phyloP scores from a whole-genome alignment of 345 rosid species.

The Microthlaspi erraticum region DNA sequence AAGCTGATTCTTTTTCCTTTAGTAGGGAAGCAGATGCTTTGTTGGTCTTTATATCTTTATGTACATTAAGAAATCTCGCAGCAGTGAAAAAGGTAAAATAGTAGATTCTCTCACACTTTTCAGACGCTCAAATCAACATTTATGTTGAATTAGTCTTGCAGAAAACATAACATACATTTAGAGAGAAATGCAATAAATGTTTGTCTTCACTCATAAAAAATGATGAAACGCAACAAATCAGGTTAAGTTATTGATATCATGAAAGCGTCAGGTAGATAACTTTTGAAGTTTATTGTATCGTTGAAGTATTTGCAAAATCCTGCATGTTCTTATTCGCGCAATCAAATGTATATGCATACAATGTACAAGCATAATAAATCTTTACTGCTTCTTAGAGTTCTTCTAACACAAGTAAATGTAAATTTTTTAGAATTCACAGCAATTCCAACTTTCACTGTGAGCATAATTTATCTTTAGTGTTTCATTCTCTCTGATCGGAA shows the following conservation, averaged over 20 bases:
- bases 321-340: too few relatives aligned
- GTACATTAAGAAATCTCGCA: constrained; percentile 25
- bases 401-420: neutral
- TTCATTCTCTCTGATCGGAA: constrained; percentile 17
- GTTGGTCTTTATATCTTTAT: constrained; percentile 25
- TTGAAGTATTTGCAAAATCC: neutral
- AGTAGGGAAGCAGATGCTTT: constrained; percentile 32
- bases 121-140: neutral
- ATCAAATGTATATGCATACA: neutral
- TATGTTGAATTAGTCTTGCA: neutral
- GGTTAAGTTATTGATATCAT: neutral
- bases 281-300: constrained; percentile 1
- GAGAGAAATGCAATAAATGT: neutral
- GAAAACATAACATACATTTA: neutral
- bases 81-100: constrained; percentile 17
- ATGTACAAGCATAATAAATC: neutral
- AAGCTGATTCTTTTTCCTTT: constrained; percentile 41
- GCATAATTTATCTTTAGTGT: constrained; percentile 22
- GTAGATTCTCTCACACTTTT: neutral
- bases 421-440: neutral
- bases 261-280: neutral
- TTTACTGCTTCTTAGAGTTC: neutral
- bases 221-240: neutral
- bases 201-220: neutral
- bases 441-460: constrained; percentile 3